These are phyloP conservation scores for Capsella bursapastoris DNA, from an alignment of 345 rosid genomes.

Conservation along the genomic window DNA sequence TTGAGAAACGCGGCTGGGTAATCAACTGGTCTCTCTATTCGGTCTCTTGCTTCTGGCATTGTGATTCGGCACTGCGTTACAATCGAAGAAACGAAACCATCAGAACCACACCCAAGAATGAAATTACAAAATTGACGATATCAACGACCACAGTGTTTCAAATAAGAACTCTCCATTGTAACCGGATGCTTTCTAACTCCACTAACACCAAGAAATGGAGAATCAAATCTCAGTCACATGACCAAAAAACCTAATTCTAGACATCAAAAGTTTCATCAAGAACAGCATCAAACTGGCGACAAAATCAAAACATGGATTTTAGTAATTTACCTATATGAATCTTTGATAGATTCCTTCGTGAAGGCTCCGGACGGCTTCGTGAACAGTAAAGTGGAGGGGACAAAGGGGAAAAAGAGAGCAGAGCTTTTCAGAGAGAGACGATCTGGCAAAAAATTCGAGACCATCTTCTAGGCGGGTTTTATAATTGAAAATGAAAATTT, in stretches of 20 bases:
- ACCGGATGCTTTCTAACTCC: neutral
- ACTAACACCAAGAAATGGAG: neutral
- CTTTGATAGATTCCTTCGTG: constrained; percentile 19
- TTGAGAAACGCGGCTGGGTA: constrained; percentile 50
- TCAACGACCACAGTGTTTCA: neutral
- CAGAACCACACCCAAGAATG: neutral
- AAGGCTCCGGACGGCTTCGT: constrained; percentile 23
- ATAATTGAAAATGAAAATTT: constrained; percentile 41
- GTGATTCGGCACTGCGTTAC: neutral
- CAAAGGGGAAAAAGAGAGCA: constrained; percentile 26
- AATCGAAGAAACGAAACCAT: neutral
- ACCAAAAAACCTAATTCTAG: constrained; percentile 13
- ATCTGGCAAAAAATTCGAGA: constrained; percentile 31
- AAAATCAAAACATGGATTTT: neutral
- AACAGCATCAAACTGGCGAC: constrained; percentile 9
- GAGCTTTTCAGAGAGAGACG: constrained; percentile 38
- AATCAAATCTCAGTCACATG: neutral
- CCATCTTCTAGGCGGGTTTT: constrained; percentile 44
- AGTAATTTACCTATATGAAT: constrained; percentile 19
- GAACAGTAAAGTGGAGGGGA: constrained; percentile 35
- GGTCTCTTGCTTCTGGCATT: constrained; percentile 82
- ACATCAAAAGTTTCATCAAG: neutral
- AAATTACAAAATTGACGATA: neutral
- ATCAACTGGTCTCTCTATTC: constrained; percentile 64
- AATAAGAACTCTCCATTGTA: neutral